Evolutionary conservation across 176 grass and related monocot species (phyloP).

Genomic region (Hordeum vulgare): MorexV3_pseudomolecules_assembly NC_058518.1:16439569-16440068

Average conservation of each 20-base stretch:
- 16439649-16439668: too few relatives aligned
- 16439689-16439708: too few relatives aligned
- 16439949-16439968: neutral
- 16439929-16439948: neutral
- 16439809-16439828: neutral
- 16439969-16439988: neutral
- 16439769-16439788: neutral
- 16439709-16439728: too few relatives aligned
- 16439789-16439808: neutral
- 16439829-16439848: neutral
- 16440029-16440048: conserved; percentile 69
- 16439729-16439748: neutral
- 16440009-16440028: conserved; percentile 34
- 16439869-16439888: neutral
- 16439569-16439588: too few relatives aligned
- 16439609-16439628: too few relatives aligned
- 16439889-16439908: neutral
- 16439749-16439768: neutral
- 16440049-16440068: conserved; percentile 70
- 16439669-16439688: too few relatives aligned
- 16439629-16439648: too few relatives aligned
- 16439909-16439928: neutral
- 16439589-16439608: too few relatives aligned
- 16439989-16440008: neutral
- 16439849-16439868: neutral